Evolutionary conservation across 441 rosid species (phyloP), one percentile per base, ranked within the genome.

Genomic region (Iberis amara): DNA sequence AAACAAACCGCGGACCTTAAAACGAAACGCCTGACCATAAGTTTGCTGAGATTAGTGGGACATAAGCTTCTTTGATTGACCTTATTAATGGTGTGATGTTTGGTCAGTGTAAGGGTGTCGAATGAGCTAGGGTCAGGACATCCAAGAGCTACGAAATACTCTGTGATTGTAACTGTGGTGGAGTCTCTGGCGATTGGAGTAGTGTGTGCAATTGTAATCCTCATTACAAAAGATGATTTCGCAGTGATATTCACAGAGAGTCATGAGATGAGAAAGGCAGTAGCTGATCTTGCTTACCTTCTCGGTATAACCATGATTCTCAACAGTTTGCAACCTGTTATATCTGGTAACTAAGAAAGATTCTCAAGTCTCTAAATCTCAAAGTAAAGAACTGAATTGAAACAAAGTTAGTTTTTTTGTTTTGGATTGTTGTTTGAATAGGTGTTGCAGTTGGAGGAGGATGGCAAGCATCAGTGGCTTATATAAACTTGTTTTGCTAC

Each of bases 371-470:
- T n/a, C n/a, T n/a, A n/a, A n/a, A n/a, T n/a, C n/a, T n/a, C n/a
- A n/a, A n/a, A n/a, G n/a, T n/a, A n/a, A n/a, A n/a, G n/a, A n/a
- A n/a, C n/a, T n/a, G n/a, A n/a, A n/a, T n/a, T n/a, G n/a, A n/a
- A n/a, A n/a, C n/a, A n/a, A n/a, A n/a, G n/a, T n/a, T n/a, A n/a
- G n/a, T n/a, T n/a, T n/a, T n/a, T 4, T 8, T 15, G 18, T 5
- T 44, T 18, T 12, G 30, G 41, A 18, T 5, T n/a, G n/a, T n/a
- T n/a, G n/a, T n/a, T n/a, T 36, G 59, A 27, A 66, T 72, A 85
- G 92, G 95, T 40, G 92, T 89, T 45, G 95, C 88, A 8, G 95
- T 83, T 1, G 97, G 95, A 57, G 97, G 95, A 64, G 96, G 95
- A 27, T 89, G 96, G 95, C 90, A 89, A 74, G 95, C 83, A 46